phyloP scores from a whole-genome alignment of 1,284 basidiomycete species.

The Lentinus polychrous region DNA sequence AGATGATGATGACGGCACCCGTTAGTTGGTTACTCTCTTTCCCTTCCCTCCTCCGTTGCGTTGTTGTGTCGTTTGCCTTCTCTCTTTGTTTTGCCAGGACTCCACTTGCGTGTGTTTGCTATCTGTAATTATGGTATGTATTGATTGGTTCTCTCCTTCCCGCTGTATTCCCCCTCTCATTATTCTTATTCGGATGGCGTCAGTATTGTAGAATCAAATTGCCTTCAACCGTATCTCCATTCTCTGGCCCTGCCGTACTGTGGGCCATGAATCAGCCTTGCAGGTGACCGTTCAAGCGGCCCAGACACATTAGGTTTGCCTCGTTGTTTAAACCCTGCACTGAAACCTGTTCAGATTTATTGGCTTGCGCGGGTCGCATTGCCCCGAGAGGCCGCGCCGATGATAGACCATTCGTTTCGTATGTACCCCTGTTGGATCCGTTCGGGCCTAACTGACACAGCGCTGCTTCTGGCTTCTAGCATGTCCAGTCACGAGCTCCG shows the following conservation, averaged over 20 bases:
- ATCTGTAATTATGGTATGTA: slow-evolving; percentile 5
- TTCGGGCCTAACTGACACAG: too few relatives aligned
- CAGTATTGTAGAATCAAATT: slow-evolving; percentile 1
- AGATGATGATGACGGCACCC: slow-evolving; percentile 33
- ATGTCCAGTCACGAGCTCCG: too few relatives aligned
- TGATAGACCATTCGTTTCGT: too few relatives aligned
- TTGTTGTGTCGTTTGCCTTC: slow-evolving; percentile 8
- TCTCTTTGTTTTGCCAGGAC: not conserved
- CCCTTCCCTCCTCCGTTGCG: slow-evolving; percentile 9
- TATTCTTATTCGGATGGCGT: not conserved
- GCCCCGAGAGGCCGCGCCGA: too few relatives aligned
- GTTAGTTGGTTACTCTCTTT: slow-evolving; percentile 14
- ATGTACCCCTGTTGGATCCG: too few relatives aligned
- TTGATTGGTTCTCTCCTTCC: not conserved
- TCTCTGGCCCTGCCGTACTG: not conserved
- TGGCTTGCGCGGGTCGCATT: too few relatives aligned
- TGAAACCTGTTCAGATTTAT: too few relatives aligned
- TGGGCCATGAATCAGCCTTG: too few relatives aligned
- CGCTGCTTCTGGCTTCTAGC: too few relatives aligned
- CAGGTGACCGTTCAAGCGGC: too few relatives aligned
- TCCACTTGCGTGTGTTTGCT: slow-evolving; percentile 3
- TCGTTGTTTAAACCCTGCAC: too few relatives aligned
- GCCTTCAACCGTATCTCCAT: not conserved
- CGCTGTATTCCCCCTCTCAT: not conserved
- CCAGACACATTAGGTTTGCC: too few relatives aligned